These are phyloP conservation scores for Saccharomycodes ludwigii DNA, from an alignment of 805 yeast species.

Conservation along the genomic window DNA sequence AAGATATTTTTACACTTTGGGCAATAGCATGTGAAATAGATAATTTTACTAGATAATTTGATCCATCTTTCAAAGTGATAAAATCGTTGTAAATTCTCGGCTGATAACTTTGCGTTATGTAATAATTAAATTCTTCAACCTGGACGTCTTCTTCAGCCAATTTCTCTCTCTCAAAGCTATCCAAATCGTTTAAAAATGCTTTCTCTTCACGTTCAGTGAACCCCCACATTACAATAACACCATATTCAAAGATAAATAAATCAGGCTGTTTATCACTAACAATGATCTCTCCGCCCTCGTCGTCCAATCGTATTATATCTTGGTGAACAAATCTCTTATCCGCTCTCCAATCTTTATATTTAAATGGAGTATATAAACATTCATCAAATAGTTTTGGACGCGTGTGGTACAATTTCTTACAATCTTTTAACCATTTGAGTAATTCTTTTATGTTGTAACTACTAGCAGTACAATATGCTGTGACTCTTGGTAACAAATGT, in stretches of 20 bases:
- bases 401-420: constrained; percentile 60
- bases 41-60: constrained; percentile 81
- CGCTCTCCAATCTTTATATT: constrained; percentile 65
- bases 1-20: constrained; percentile 87
- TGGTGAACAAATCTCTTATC: constrained; percentile 30
- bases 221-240: constrained; percentile 97
- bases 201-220: constrained; percentile 73
- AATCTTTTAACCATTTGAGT: constrained; percentile 71
- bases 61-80: constrained; percentile 80
- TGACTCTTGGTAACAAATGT: constrained; percentile 78
- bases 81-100: constrained; percentile 94
- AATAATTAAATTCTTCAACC: constrained; percentile 88
- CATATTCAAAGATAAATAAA: constrained; percentile 85
- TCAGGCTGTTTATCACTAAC: constrained; percentile 69
- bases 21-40: constrained; percentile 94
- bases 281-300: constrained; percentile 91
- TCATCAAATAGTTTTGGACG: constrained; percentile 88
- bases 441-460: constrained; percentile 83
- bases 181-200: constrained; percentile 70
- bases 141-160: constrained; percentile 82
- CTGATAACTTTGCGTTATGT: constrained; percentile 85
- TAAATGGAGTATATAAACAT: constrained; percentile 86
- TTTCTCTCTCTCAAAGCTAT: constrained; percentile 86
- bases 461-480: constrained; percentile 94
- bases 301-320: constrained; percentile 61